These are phyloP conservation scores for Collybia sordida DNA, from an alignment of 768 basidiomycete genomes.

Conservation along the genomic window DNA sequence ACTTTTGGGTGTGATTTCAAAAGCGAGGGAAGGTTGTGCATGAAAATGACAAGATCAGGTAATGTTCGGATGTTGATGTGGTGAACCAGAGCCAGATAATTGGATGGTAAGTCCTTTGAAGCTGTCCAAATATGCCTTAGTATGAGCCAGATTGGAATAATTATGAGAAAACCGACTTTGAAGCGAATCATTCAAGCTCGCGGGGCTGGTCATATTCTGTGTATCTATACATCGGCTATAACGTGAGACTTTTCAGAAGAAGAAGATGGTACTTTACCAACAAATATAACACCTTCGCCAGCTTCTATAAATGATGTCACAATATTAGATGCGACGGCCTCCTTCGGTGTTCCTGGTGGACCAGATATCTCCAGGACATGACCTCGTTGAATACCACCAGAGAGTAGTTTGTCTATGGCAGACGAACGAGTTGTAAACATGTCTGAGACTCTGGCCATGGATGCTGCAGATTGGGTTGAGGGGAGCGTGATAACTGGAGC, in stretches of 20 bases:
- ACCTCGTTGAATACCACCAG: slow-evolving; percentile 61
- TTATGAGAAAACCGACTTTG: slow-evolving; percentile 20
- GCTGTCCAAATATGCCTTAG: slow-evolving; percentile 9
- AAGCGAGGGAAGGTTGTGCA: slow-evolving; percentile 51
- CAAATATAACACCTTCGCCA: slow-evolving; percentile 56
- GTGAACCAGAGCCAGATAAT: slow-evolving; percentile 28
- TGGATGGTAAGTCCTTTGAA: slow-evolving; percentile 12
- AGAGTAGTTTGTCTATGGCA: slow-evolving; percentile 58
- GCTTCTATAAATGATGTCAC: slow-evolving; percentile 45
- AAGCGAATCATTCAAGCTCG: slow-evolving; percentile 25
- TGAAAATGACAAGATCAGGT: slow-evolving; percentile 56
- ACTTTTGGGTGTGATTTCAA: slow-evolving; percentile 49
- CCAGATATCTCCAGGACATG: slow-evolving; percentile 74
- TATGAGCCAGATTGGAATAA: not conserved
- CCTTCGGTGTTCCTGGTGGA: slow-evolving; percentile 72
- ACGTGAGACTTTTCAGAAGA: not conserved
- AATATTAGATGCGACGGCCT: slow-evolving; percentile 50
- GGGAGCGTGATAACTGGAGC: slow-evolving; percentile 20
- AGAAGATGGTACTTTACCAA: slow-evolving; percentile 45
- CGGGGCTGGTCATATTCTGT: slow-evolving; percentile 41
- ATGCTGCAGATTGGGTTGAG: slow-evolving; percentile 60
- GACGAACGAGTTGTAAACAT: slow-evolving; percentile 42
- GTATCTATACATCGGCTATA: slow-evolving; percentile 34
- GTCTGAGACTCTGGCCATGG: slow-evolving; percentile 24
- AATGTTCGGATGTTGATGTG: slow-evolving; percentile 45